Conservation (phyloP, 169 alveolate genomes). For the Cystoisospora suis region DNA sequence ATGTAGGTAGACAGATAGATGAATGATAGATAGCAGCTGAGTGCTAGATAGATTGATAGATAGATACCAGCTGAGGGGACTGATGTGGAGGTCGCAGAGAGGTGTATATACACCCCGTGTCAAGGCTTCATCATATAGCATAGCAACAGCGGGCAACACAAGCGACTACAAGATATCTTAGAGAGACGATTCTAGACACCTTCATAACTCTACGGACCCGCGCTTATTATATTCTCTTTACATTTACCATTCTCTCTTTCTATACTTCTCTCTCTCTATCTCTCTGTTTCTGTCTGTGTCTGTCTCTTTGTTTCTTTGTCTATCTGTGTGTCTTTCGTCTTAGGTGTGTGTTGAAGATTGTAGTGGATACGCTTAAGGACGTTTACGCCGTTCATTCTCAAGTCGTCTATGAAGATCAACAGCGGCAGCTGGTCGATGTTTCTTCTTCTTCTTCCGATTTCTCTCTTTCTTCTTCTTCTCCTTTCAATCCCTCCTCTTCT, state of each 20-base stretch:
- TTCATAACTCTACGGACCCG: no score
- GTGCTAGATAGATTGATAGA: no score
- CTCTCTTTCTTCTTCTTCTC: neutral
- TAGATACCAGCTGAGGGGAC: no score
- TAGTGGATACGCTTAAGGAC: neutral
- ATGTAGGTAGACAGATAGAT: no score
- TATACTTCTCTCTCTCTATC: neutral
- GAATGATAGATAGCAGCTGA: no score
- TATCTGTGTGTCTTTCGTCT: neutral
- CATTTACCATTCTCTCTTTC: neutral
- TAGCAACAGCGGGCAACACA: no score
- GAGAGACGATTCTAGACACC: no score
- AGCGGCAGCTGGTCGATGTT: neutral
- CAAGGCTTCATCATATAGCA: no score
- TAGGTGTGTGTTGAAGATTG: conserved; percentile 12
- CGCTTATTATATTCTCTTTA: neutral
- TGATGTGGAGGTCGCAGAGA: no score
- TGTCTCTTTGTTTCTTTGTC: neutral
- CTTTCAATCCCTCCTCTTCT: neutral
- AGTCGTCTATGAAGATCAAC: neutral
- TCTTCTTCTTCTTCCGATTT: neutral
- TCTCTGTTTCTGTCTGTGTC: neutral
- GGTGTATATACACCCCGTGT: no score
- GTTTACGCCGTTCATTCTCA: neutral
- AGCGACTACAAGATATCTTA: no score